These are phyloP conservation scores for Neofusicoccum laricinum DNA, from an alignment of 2,329 filamentous ascomycete genomes.

Conservation along the genomic window DNA sequence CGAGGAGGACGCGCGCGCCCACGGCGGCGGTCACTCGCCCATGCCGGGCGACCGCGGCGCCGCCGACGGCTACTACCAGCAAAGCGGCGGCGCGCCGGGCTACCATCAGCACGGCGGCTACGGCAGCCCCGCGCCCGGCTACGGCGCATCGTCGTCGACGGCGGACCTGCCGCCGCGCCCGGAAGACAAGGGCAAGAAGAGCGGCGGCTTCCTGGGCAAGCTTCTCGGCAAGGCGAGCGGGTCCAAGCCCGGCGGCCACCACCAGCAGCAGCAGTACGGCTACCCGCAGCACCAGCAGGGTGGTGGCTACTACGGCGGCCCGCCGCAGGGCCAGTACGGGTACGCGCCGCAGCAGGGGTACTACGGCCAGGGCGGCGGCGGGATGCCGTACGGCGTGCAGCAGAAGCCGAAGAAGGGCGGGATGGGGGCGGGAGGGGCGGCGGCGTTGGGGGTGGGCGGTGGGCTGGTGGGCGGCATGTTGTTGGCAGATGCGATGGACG, in stretches of 20 bases:
- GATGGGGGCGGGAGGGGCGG: constrained; percentile 70
- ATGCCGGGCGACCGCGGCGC: constrained; percentile 25
- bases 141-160: constrained; percentile 24
- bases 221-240: constrained; percentile 45
- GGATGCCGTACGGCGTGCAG: constrained; percentile 17
- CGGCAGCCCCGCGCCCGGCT: constrained; percentile 26
- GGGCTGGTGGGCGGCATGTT: constrained; percentile 77
- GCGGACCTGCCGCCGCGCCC: constrained; percentile 24
- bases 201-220: constrained; percentile 50
- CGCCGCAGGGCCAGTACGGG: constrained; percentile 25
- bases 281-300: constrained; percentile 26
- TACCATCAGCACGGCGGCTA: constrained; percentile 29
- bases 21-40: constrained; percentile 27
- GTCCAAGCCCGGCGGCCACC: constrained; percentile 6
- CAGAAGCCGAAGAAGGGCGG: constrained; percentile 45
- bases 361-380: constrained; percentile 29
- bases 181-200: constrained; percentile 34
- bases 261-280: constrained; percentile 18
- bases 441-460: constrained; percentile 75
- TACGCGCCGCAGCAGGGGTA: constrained; percentile 30
- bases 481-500: constrained; percentile 65
- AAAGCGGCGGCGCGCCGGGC: constrained; percentile 16
- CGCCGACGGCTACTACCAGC: constrained; percentile 46
- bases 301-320: constrained; percentile 21
- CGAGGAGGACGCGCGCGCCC: constrained; percentile 70